Evolutionary conservation across 345 rosid species (phyloP).

Genomic region (Cardiospermum halicacabum): DNA sequence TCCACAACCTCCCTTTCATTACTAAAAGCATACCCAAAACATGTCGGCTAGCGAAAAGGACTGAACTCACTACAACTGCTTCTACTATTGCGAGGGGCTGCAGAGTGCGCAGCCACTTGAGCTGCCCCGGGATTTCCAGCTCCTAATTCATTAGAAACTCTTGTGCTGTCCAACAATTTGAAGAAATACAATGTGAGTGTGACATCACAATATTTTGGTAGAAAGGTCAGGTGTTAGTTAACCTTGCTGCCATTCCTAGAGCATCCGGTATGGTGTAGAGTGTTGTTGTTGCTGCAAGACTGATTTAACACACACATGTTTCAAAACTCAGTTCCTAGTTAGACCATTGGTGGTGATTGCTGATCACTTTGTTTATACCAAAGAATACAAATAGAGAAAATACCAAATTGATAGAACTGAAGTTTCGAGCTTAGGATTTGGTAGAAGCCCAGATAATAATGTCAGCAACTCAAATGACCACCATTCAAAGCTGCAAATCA

Average conservation of each 20-base stretch:
- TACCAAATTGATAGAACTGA: conserved; percentile 88
- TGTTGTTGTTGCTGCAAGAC: conserved; percentile 46
- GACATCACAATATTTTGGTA: background rate
- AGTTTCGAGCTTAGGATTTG: conserved; percentile 80
- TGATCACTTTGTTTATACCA: background rate
- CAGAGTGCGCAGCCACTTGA: conserved; percentile 33
- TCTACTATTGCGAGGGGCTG: conserved; percentile 32
- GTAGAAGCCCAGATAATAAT: conserved; percentile 70
- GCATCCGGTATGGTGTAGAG: conserved; percentile 57
- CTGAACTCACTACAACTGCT: conserved; percentile 31
- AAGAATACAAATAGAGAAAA: conserved; percentile 9
- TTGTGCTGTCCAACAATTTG: conserved; percentile 38
- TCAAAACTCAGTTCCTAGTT: too few species aligned
- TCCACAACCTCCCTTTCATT: conserved; percentile 62
- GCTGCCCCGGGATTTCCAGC: conserved; percentile 61
- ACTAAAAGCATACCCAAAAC: conserved; percentile 67
- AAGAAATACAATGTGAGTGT: background rate
- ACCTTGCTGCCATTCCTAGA: conserved; percentile 64
- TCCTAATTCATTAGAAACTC: conserved; percentile 86
- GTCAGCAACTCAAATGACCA: conserved; percentile 87
- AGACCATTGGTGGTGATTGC: too few species aligned
- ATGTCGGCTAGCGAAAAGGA: conserved; percentile 35
- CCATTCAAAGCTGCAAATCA: conserved; percentile 75
- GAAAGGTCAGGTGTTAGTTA: too few species aligned
- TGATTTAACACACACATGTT: conserved; percentile 20